Evolutionary conservation across 169 alveolate genomes (phyloP), one percentile per base, ranked within the genome.

Genomic region (Theileria annulata): DNA sequence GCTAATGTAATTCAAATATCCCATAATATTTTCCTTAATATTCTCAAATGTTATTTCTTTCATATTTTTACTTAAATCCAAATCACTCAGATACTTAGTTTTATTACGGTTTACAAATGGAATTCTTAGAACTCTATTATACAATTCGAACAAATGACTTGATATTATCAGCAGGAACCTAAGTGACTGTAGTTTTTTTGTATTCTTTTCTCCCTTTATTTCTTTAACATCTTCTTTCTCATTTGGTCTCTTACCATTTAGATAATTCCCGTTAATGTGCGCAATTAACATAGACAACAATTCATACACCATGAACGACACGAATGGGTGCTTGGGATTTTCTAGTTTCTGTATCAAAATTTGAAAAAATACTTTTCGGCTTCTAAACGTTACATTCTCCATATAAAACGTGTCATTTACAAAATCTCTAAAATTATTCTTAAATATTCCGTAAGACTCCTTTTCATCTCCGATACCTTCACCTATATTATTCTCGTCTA

Each of bases 1-100:
- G 66, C 31, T 56, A 56, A 56, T 56, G 66, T 56, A 56, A 56
- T 25, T 56, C 35, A 56, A 19, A 25, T 56, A 56, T 19, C 31
- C 31, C 35, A 56, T 56, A 8, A 56, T 56, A 56, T 56, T 21
- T 12, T 47, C 58, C 73, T 33, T 64, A 25, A 64, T 25, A 25
- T 25, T 64, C 27, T 19, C 37, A 3, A 37, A 64, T 25, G 25
- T 37, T 1, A 19, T 37, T 25, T 25, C 2, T 15, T 64, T 33
- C 54, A 21, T 4, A 21, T 64, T 25, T 64, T 33, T 23, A 21
- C 15, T 8, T 64, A 4, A 19, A 37, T 5, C 27, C 2, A 13
- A 64, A 64, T 64, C 54, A 17, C 54, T 25, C 58, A 56, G 17
- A 56, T 56, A 56, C 30, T 56, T 56, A 15, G 66, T 21, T 21